Base-by-base conservation (phyloP, 495 filamentous ascomycete species). In the Xylaria scruposa region DNA sequence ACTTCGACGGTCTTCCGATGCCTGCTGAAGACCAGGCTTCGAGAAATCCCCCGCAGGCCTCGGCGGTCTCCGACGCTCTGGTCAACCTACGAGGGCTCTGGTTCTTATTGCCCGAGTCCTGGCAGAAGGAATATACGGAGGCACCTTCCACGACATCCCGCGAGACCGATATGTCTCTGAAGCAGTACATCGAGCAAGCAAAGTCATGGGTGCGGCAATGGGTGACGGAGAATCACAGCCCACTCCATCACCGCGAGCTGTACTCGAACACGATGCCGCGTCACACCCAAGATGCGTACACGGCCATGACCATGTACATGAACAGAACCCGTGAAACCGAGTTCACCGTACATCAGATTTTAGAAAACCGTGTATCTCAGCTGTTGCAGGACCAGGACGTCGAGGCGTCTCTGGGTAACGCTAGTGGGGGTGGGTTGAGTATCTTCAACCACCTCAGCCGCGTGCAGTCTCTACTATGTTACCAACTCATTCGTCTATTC, bases 401-500 rank as follows among this genome's bases (percentile, higher is more conserved):
- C 24, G 73, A 60, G 24, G 58, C 68, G 17, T 69, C 75, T 53
- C 68, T 71, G 8, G n/a, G 33, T 10, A 40, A 54, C 33, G 49
- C 65, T 17, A 33, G 24, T 3, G 70, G 61, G 42, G 53, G 26
- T 29, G 49, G 47, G 6, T 40, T 65, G 49, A 71, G 72, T n/a
- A 46, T 74, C 31, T 73, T 78, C 38, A 72, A 78, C 8, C 84
- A 84, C 44, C 79, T 89, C 4, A 80, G 84, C 2, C 73, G 81
- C 3, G 77, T 84, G 0, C 85, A 88, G 70, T 82, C 85, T 0
- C 76, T 89, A 38, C 73, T 87, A 13, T 74, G 85, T 5, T 88
- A 85, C 74, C 85, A 88, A 68, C 82, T 89, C 59, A 87, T 90
- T 70, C 81, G 85, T 13, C 79, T 91, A 21, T 89, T 89, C 72